Evolutionary conservation across 257 asterid species (phyloP), one percentile per base, ranked within the genome.

Genomic region (Paulownia fortunei): DNA sequence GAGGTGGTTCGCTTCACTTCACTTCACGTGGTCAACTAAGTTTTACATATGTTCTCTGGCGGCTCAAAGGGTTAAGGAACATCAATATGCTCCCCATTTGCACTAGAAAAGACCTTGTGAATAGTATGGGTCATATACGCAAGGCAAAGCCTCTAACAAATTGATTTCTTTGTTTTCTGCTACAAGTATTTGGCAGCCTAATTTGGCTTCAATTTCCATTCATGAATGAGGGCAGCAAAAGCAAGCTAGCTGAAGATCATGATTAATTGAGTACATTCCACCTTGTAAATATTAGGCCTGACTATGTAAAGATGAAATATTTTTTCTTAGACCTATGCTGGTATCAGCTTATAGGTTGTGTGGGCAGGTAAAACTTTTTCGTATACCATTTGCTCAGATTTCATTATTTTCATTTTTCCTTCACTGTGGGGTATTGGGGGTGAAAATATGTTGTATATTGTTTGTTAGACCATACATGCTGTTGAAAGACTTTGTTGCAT

Each of bases 11-110:
- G 92, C n/a, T n/a, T n/a, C n/a, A n/a, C 6, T 89, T 89, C 84
- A 91, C 94, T 52, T 91, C 94, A 10, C 90, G 94, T 18, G 97
- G 89, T 81, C 97, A 91, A 76, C 83, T 91, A n/a, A n/a, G n/a
- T n/a, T n/a, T n/a, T n/a, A n/a, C n/a, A n/a, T n/a, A n/a, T n/a
- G n/a, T n/a, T n/a, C n/a, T n/a, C n/a, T n/a, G n/a, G n/a, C n/a
- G n/a, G n/a, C n/a, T n/a, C n/a, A n/a, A n/a, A n/a, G n/a, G n/a
- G n/a, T n/a, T n/a, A n/a, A n/a, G n/a, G n/a, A n/a, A n/a, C n/a
- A n/a, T n/a, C n/a, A n/a, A n/a, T n/a, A n/a, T n/a, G n/a, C n/a
- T n/a, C n/a, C n/a, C n/a, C n/a, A n/a, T n/a, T n/a, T n/a, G n/a
- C n/a, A n/a, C n/a, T n/a, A n/a, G n/a, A n/a, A n/a, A n/a, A n/a